Conservation (phyloP, 2,329 filamentous ascomycete genomes). For the Penicillium sp. region DNA sequence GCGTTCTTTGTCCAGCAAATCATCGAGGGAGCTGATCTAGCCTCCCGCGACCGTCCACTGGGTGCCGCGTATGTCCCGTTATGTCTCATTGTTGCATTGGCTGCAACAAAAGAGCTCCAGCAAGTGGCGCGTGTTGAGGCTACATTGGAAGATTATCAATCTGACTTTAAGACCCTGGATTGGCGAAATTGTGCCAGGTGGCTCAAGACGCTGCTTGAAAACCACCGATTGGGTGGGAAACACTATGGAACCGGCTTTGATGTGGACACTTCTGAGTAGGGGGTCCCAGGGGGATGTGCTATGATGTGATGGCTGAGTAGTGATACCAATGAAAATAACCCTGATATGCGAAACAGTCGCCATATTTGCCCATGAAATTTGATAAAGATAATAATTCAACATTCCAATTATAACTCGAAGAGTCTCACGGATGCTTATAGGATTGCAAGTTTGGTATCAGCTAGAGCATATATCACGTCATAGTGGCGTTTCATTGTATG, state of each 20-base stretch:
- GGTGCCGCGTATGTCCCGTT: constrained; percentile 21
- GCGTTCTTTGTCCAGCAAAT: constrained; percentile 13
- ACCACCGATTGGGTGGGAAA: background rate
- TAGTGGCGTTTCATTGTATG: background rate
- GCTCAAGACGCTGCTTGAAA: constrained; percentile 9
- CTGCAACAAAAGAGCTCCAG: constrained; percentile 11
- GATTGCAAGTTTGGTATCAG: background rate
- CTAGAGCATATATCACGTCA: background rate
- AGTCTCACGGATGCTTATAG: background rate
- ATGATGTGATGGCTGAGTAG: background rate
- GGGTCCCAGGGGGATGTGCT: background rate
- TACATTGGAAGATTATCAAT: constrained; percentile 20
- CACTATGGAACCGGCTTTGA: background rate
- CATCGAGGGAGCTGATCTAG: constrained; percentile 11
- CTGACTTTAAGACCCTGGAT: constrained; percentile 18
- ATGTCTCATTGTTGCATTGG: constrained; percentile 20
- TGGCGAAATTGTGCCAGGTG: constrained; percentile 16
- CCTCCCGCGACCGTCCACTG: constrained; percentile 20
- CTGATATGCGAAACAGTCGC: background rate
- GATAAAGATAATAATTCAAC: background rate
- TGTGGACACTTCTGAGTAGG: background rate
- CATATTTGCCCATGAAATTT: background rate
- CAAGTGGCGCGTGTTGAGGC: constrained; percentile 12
- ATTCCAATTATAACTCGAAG: background rate
- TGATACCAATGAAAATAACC: background rate